Percentiles rank a stretch among this genome's conserved stretches.
Evolutionary conservation across 2,329 filamentous ascomycete genomes (phyloP).

Genomic region (Daldinia eschscholtzii): DNA sequence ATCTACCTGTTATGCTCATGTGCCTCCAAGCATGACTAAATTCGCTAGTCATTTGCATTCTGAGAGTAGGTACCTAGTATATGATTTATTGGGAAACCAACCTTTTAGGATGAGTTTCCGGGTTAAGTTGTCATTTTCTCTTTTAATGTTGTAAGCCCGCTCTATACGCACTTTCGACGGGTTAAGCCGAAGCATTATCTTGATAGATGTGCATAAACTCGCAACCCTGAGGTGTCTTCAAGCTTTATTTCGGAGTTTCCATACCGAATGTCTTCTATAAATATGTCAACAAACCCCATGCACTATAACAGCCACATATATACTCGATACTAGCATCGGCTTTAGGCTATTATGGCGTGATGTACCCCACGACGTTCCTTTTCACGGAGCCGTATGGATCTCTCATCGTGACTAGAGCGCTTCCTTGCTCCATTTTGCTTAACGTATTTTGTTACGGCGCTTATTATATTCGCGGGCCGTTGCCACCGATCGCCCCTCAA

Average conservation of each 20-base stretch:
- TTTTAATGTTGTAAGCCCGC: background rate
- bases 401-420: constrained; percentile 9
- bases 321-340: constrained; percentile 28
- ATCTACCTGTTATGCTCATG: background rate
- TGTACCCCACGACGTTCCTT: constrained; percentile 35
- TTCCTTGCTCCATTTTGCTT: constrained; percentile 7
- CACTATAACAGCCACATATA: constrained; percentile 38
- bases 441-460: constrained; percentile 13
- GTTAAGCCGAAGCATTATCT: background rate
- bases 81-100: background rate
- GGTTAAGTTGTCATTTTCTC: background rate
- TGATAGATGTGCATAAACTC: constrained; percentile 15
- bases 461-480: constrained; percentile 36
- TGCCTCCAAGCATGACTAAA: background rate
- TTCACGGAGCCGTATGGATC: constrained; percentile 33
- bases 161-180: background rate
- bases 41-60: background rate
- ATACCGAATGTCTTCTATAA: constrained; percentile 35
- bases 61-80: background rate
- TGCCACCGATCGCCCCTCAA: constrained; percentile 39
- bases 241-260: constrained; percentile 29
- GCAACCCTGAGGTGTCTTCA: constrained; percentile 2
- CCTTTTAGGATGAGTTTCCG: background rate
- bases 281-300: constrained; percentile 29
- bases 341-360: constrained; percentile 44